phyloP scores from a whole-genome alignment of 2,329 filamentous ascomycete genomes.

The Arthrobotrys megalospora region DNA sequence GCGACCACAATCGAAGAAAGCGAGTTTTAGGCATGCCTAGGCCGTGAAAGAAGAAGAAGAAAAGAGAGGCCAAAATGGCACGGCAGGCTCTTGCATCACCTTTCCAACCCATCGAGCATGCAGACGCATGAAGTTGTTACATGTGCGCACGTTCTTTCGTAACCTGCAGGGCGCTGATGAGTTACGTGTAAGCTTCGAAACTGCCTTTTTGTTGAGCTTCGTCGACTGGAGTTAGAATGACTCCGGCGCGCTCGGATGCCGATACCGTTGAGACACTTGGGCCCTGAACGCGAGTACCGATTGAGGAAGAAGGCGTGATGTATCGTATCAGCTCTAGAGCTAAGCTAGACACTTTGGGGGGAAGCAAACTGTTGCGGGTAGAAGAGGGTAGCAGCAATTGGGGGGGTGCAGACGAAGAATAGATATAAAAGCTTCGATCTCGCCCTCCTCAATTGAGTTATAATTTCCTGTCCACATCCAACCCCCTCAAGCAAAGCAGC shows the following conservation, averaged over 20 bases:
- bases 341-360: constrained; percentile 4
- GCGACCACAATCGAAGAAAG: constrained; percentile 13
- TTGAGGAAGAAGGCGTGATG: constrained; percentile 12
- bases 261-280: constrained; percentile 35
- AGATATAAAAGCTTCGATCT: constrained; percentile 51
- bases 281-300: constrained; percentile 19
- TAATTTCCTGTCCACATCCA: constrained; percentile 43
- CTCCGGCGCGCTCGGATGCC: constrained; percentile 44
- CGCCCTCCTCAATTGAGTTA: constrained; percentile 31
- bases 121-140: constrained; percentile 31
- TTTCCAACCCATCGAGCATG: constrained; percentile 25
- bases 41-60: constrained; percentile 7
- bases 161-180: constrained; percentile 25
- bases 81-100: constrained; percentile 34
- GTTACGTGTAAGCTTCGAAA: constrained; percentile 11
- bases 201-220: constrained; percentile 39
- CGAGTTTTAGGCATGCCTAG: constrained; percentile 23
- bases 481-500: constrained; percentile 29
- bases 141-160: constrained; percentile 41
- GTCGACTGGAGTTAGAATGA: constrained; percentile 33
- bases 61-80: constrained; percentile 56
- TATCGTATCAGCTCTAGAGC: constrained; percentile 17
- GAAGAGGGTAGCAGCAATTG: background rate
- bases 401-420: background rate
- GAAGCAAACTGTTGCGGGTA: background rate